Conservation (phyloP, 192 early-diverging fungal species). For the Umbelopsis isabellina region DNA sequence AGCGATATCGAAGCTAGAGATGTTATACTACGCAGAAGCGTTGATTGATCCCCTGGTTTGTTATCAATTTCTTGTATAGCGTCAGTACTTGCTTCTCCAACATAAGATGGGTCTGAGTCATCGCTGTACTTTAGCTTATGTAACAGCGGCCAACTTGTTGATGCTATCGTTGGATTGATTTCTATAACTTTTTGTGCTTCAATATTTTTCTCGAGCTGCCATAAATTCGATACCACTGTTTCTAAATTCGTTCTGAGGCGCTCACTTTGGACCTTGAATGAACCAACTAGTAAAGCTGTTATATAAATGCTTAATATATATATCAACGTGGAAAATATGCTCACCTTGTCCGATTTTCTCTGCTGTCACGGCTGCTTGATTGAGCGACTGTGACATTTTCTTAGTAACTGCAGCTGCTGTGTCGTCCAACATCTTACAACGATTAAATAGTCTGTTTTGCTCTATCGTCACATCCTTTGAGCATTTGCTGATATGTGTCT, state of each 20-base stretch:
- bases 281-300: neutral
- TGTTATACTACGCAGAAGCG: neutral
- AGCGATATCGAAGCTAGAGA: neutral
- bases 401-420: neutral
- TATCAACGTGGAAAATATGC: too few relatives aligned
- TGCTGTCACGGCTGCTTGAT: neutral
- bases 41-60: neutral
- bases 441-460: neutral
- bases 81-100: neutral
- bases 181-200: neutral
- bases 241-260: slow-evolving; percentile 1
- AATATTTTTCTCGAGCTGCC: neutral
- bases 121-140: neutral
- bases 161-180: neutral
- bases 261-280: neutral
- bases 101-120: neutral
- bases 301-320: neutral
- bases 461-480: neutral
- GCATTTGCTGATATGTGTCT: slow-evolving; percentile 6
- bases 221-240: neutral
- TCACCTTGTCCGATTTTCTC: slow-evolving; percentile 14
- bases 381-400: slow-evolving; percentile 9
- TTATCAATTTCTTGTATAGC: neutral
- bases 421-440: slow-evolving; percentile 4
- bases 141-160: neutral